These are phyloP conservation scores for Plectosphaerella sp. DNA, from an alignment of 2,329 filamentous ascomycete species.

Conservation along the genomic window DNA sequence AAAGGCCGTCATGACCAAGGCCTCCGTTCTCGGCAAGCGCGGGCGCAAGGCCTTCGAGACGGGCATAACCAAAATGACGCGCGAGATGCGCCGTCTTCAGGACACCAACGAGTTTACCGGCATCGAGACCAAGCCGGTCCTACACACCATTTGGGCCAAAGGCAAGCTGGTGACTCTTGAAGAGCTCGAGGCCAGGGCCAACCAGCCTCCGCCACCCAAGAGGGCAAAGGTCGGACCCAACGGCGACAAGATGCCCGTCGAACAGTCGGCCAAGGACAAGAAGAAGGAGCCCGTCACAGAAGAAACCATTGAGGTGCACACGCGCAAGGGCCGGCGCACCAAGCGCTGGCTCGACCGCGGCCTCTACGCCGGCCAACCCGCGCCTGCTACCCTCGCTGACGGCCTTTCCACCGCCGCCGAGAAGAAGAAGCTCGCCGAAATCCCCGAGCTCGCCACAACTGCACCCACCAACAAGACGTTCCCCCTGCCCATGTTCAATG, in stretches of 20 bases:
- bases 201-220: conserved; percentile 31
- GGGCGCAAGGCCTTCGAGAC: conserved; percentile 50
- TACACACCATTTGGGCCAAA: conserved; percentile 60
- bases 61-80: conserved; percentile 40
- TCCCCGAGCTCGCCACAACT: conserved; percentile 41
- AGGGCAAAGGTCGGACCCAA: conserved; percentile 13
- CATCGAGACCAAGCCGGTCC: conserved; percentile 53
- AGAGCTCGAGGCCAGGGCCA: conserved; percentile 19
- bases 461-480: conserved; percentile 53
- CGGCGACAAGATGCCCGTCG: not conserved
- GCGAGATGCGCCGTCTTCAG: conserved; percentile 56
- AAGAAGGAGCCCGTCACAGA: conserved; percentile 21
- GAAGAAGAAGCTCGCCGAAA: conserved; percentile 44
- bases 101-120: conserved; percentile 59
- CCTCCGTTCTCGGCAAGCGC: conserved; percentile 56
- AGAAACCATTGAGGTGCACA: conserved; percentile 28
- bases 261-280: conserved; percentile 7
- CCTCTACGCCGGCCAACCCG: conserved; percentile 78
- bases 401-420: conserved; percentile 41
- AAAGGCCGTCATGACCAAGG: conserved; percentile 40
- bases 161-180: conserved; percentile 54
- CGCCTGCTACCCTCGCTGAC: conserved; percentile 39
- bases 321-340: conserved; percentile 37
- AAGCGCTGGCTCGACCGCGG: conserved; percentile 83
- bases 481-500: conserved; percentile 75